A percentile compares a stretch with the other conserved stretches of the same genome.
Conservation (phyloP, 805 yeast genomes). For the Hanseniaspora lachancei region DNA sequence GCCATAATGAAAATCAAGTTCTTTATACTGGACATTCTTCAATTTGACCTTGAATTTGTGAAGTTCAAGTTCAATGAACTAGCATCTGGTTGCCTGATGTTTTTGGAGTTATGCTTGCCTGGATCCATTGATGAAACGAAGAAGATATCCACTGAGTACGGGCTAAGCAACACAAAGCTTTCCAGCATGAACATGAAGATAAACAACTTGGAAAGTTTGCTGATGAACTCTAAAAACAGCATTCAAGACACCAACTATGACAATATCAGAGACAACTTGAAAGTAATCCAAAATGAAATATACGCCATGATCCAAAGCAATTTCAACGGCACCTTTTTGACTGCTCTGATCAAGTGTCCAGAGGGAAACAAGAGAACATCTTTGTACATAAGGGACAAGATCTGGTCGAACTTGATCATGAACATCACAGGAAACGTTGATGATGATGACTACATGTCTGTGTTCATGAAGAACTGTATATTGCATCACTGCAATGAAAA, state of each 20-base stretch:
- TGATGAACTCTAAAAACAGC: neutral
- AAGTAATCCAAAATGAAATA: conserved; percentile 7
- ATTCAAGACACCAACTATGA: conserved; percentile 6
- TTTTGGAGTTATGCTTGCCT: conserved; percentile 11
- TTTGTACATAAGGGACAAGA: conserved; percentile 10
- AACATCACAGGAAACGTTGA: conserved; percentile 5
- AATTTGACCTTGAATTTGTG: conserved; percentile 11
- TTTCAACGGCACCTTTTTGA: conserved; percentile 11
- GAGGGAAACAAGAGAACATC: conserved; percentile 11
- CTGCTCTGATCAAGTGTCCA: conserved; percentile 11
- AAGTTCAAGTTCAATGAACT: conserved; percentile 8
- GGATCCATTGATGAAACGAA: conserved; percentile 11
- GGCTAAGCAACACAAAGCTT: neutral
- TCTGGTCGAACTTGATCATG: conserved; percentile 11
- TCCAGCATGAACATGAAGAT: neutral
- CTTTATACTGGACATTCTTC: conserved; percentile 10
- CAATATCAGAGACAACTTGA: conserved; percentile 7
- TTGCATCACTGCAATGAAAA: conserved; percentile 9
- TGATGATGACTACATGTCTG: conserved; percentile 9
- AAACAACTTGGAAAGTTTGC: neutral
- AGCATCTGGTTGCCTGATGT: conserved; percentile 12
- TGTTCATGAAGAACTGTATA: conserved; percentile 11
- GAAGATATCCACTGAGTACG: neutral
- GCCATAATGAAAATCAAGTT: conserved; percentile 11
- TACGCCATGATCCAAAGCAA: conserved; percentile 8